Percentiles rank a stretch among this genome's conserved stretches.
phyloP scores from a whole-genome alignment of 192 early-diverging fungal species.

The Dissophora globulifera region DNA sequence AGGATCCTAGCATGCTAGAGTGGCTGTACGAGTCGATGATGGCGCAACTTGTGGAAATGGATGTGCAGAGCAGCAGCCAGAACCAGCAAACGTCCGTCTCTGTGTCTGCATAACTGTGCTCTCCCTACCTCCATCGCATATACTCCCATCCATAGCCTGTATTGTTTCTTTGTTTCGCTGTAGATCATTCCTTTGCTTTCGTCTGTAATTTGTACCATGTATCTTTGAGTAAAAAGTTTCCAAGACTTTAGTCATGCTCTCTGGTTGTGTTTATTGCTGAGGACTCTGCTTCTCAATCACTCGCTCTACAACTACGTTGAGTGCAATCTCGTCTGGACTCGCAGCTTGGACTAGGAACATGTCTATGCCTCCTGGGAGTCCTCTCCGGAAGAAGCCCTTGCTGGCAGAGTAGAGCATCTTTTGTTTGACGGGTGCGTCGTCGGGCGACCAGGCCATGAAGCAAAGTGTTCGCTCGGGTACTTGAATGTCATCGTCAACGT shows the following conservation, averaged over 20 bases:
- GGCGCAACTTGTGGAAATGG: slow-evolving; percentile 27
- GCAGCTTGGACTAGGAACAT: not conserved
- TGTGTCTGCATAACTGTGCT: too few relatives aligned
- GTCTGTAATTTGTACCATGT: not conserved
- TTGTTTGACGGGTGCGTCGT: not conserved
- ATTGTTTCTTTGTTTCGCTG: not conserved
- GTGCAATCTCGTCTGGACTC: not conserved
- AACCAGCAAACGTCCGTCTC: slow-evolving; percentile 19
- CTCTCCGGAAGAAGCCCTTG: too few relatives aligned
- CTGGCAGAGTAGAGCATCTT: not conserved
- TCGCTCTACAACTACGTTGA: not conserved
- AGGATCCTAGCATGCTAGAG: slow-evolving; percentile 30
- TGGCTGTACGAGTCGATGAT: slow-evolving; percentile 41
- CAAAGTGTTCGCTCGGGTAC: not conserved
- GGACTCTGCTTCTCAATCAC: not conserved
- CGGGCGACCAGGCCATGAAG: slow-evolving; percentile 1
- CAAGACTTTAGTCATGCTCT: too few relatives aligned
- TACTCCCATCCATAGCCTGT: too few relatives aligned
- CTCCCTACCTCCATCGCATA: too few relatives aligned
- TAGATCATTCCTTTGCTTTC: too few relatives aligned
- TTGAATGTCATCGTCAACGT: not conserved
- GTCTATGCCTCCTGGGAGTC: not conserved
- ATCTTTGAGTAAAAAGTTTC: not conserved
- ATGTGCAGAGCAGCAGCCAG: slow-evolving; percentile 4
- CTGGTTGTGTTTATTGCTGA: not conserved